Conservation (phyloP, 768 basidiomycete genomes). For the Auricularia cornea region DNA sequence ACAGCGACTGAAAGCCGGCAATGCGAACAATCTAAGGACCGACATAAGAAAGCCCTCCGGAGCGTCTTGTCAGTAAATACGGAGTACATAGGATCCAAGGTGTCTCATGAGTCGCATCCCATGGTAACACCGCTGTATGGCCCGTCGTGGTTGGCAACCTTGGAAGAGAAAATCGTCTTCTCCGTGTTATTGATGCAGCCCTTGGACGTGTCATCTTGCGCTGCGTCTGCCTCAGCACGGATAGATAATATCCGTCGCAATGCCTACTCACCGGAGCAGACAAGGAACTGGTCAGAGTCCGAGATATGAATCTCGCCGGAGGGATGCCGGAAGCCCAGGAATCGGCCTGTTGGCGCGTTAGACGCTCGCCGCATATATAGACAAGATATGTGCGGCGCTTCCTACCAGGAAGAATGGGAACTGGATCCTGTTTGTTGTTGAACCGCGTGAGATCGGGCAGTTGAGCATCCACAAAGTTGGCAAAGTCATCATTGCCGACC, state of each 20-base stretch:
- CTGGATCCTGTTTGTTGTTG: conserved; percentile 12
- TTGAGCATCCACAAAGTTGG: conserved; percentile 4
- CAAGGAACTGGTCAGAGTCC: conserved; percentile 38
- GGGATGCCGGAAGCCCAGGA: conserved; percentile 24
- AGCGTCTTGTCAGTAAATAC: too few species aligned
- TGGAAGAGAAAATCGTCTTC: not conserved
- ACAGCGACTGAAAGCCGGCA: too few species aligned
- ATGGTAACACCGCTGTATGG: not conserved
- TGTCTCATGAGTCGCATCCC: not conserved
- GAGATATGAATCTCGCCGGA: conserved; percentile 24
- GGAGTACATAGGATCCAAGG: too few species aligned
- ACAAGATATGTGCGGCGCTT: too few species aligned
- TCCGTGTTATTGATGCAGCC: not conserved
- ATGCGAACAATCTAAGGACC: too few species aligned
- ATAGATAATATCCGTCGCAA: not conserved
- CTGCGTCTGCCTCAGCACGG: not conserved
- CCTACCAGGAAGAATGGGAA: conserved; percentile 17
- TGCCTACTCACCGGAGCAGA: conserved; percentile 44
- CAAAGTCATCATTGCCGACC: conserved; percentile 1
- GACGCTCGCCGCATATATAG: not conserved
- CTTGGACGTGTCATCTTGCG: not conserved
- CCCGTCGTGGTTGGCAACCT: not conserved
- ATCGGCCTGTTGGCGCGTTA: not conserved
- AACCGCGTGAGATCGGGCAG: conserved; percentile 5
- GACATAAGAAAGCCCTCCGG: too few species aligned